Evolutionary conservation across 257 asterid genomes (phyloP), one percentile per base, ranked within the genome.

Genomic region (Cruciata laevipes): DNA sequence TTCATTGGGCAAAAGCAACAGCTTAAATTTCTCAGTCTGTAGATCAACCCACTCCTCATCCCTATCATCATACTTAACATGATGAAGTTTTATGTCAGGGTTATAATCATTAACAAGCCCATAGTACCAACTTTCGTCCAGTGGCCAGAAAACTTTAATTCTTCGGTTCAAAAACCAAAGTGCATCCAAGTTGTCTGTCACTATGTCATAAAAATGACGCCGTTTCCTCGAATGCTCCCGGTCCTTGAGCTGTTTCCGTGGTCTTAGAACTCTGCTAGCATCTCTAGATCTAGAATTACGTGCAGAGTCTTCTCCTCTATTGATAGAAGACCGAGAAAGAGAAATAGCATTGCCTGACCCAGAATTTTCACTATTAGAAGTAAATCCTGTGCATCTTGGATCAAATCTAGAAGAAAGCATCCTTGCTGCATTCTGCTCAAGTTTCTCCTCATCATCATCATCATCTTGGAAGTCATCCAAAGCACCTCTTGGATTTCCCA

Each of bases 381-480:
- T 79, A 81, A 87, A 90, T 32, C 95, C 91, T 10, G 98, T 94
- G 87, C 96, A 95, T 13, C 84, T 83, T 33, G 99, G 99, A 82
- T 95, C 99, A 77, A 95, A 95, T 74, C 97, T 81, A 75, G 98
- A 91, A 20, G 99, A 95, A 25, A 95, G 91, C 99, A 95, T 95
- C 89, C 96, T 84, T 33, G 98, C 98, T 16, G 99, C 99, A 73
- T 91, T 95, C 73, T 80, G 84, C 81, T 95, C 97, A 17, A 95
- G 98, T 71, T 92, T 92, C 83, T 87, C 98, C 83, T 89, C 97
- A 74, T 93, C 97, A 44, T 94, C 94, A 2, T 87, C 98, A 12
- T 90, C 98, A 64, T 85, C 92, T 65, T 81, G 83, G 69, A 80
- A 70, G 80, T 77, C 85, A 77, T 40, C 75, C 79, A 77, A 68